Evolutionary conservation across 176 grass and related monocot genomes (phyloP).

Genomic region (Aegilops speltoides): DNA sequence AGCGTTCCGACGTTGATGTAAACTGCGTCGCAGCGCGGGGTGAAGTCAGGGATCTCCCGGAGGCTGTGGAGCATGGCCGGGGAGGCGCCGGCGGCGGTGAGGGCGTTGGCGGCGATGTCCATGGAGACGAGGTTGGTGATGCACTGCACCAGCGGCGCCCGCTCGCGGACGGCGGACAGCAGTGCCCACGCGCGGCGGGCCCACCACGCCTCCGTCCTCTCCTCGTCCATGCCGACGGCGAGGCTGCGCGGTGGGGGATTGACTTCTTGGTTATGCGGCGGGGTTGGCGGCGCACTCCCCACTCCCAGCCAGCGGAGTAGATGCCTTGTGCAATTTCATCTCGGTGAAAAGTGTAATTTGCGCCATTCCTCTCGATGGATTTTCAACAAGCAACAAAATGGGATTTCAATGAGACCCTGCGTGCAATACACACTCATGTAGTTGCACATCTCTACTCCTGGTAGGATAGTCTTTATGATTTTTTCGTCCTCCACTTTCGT

Average conservation of each 20-base stretch:
- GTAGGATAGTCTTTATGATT: no score
- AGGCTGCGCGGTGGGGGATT: background rate
- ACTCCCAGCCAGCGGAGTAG: background rate
- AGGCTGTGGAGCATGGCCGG: conserved; percentile 84
- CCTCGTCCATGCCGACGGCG: conserved; percentile 19
- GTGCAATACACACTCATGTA: no score
- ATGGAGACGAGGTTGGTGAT: conserved; percentile 95
- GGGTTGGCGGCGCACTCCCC: background rate
- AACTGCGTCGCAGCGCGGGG: conserved; percentile 55
- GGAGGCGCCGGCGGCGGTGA: conserved; percentile 76
- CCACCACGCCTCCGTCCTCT: conserved; percentile 31
- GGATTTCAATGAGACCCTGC: no score
- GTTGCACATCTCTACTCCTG: no score
- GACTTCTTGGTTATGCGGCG: background rate
- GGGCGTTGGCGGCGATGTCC: conserved; percentile 76
- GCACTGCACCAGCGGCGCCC: conserved; percentile 79
- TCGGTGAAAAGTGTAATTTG: no score
- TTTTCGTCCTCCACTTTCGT: no score
- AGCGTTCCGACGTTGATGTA: conserved; percentile 90
- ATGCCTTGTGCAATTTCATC: no score
- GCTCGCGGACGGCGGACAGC: conserved; percentile 51
- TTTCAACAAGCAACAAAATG: no score
- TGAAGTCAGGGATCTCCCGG: conserved; percentile 77
- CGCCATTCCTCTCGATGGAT: no score
- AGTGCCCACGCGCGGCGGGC: conserved; percentile 50